These are phyloP conservation scores for Suhomyces yuchorum DNA, from an alignment of 1,139 yeast genomes.

Conservation along the genomic window DNA sequence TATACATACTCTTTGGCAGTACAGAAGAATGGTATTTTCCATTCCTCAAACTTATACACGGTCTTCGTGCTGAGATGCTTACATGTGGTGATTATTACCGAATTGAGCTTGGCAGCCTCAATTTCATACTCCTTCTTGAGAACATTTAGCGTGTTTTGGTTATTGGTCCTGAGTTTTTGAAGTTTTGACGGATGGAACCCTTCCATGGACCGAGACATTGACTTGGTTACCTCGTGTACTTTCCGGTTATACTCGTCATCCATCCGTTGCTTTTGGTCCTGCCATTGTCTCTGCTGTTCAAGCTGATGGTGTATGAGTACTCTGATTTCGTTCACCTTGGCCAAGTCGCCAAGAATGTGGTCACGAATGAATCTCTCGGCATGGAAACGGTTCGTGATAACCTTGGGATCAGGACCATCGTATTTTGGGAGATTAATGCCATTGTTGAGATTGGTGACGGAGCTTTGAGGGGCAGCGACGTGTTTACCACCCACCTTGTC, in stretches of 20 bases:
- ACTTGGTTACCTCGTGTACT: constrained; percentile 8
- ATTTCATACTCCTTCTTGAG: constrained; percentile 12
- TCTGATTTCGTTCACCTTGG: constrained; percentile 4
- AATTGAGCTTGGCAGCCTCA: constrained; percentile 22
- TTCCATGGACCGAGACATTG: constrained; percentile 13
- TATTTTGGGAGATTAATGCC: background rate
- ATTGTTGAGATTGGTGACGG: background rate
- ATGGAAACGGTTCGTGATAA: constrained; percentile 25
- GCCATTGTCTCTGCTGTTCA: constrained; percentile 21
- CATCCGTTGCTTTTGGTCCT: constrained; percentile 17
- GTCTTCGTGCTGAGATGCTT: constrained; percentile 24
- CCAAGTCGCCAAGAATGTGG: constrained; percentile 8
- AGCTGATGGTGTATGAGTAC: constrained; percentile 20
- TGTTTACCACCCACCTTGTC: constrained; percentile 7
- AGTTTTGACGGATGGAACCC: constrained; percentile 22
- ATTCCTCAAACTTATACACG: constrained; percentile 17
- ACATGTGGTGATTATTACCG: constrained; percentile 16
- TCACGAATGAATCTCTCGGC: constrained; percentile 22
- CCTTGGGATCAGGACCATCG: constrained; percentile 18
- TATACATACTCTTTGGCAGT: constrained; percentile 24
- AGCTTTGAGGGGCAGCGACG: background rate
- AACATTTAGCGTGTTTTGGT: constrained; percentile 11
- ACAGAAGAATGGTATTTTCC: constrained; percentile 31
- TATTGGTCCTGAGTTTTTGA: constrained; percentile 10
- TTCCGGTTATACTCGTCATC: constrained; percentile 14